These are phyloP conservation scores for Brassica incana DNA, from an alignment of 345 rosid genomes.

Conservation along the genomic window DNA sequence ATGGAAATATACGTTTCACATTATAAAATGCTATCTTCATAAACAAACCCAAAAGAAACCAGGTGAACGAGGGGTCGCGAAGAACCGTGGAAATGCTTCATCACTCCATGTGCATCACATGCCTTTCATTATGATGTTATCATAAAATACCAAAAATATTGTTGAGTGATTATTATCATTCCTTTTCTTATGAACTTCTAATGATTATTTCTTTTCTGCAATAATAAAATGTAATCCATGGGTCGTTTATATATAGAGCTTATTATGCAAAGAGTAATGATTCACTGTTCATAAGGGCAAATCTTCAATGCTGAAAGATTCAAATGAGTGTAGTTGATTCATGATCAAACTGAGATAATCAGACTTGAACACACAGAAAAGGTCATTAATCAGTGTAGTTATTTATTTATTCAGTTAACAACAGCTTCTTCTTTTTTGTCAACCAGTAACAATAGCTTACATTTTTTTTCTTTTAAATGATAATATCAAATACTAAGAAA, in stretches of 20 bases:
- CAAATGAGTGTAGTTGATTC: background rate
- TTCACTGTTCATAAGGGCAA: background rate
- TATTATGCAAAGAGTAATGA: background rate
- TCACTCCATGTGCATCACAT: constrained; percentile 40
- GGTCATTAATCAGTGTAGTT: background rate
- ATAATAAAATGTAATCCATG: background rate
- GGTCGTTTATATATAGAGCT: background rate
- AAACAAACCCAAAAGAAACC: constrained; percentile 10
- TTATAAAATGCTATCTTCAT: background rate
- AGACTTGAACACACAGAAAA: background rate
- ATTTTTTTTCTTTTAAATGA: background rate
- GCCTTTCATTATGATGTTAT: constrained; percentile 28
- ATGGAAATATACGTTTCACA: background rate
- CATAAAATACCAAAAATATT: constrained; percentile 15
- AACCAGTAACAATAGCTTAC: background rate
- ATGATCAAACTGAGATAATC: background rate
- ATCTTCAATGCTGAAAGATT: background rate
- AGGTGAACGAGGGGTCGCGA: constrained; percentile 17
- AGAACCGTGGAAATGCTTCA: constrained; percentile 22
- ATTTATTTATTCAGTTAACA: background rate
- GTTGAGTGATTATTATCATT: constrained; percentile 12
- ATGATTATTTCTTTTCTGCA: constrained; percentile 13
- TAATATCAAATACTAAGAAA: background rate
- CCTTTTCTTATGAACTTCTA: constrained; percentile 2
- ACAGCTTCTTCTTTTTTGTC: background rate